Evolutionary conservation across 371 early-diverging fungal species (phyloP), one percentile per base, ranked within the genome.

Genomic region (Umbelopsis sp.): DNA sequence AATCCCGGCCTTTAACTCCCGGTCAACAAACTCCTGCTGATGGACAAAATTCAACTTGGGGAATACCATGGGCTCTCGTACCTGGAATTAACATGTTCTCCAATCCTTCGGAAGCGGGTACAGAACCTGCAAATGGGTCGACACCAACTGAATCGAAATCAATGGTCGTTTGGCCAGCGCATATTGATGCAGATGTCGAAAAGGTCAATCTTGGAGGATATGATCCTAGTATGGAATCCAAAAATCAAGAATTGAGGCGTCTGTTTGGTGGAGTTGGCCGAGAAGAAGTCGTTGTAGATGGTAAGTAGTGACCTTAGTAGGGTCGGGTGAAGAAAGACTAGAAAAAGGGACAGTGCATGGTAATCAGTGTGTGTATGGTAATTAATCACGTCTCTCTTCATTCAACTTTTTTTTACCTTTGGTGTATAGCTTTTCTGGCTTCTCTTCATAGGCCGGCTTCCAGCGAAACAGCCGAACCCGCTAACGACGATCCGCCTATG

Each of bases 1-100:
- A 35, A 38, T 25, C 24, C n/a, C 25, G 25, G 18, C 9, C 63
- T 32, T 4, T 7, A 7, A 12, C 70, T 51, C 11, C 38, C 4
- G 53, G 51, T 29, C 69, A 72, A 4, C 41, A 41, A 12, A 41
- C 1, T 41, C 41, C 12, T 68, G 38, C 65, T 51, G 50, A 63
- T 6, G 37, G 50, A 4, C 41, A 74, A 12, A 52, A 71, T 10
- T 20, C 72, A 0, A 68, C 80, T 1, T 83, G 84, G 84, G 84
- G 84, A 41, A 81, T 83, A 38, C 84, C 84, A 25, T 83, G 84
- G 84, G 76, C 77, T 12, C 68, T 81, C 20, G 80, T 83, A 4
- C 84, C 80, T 4, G 73, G 74, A 51, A 79, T 78, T 18, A 74
- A 71, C 52, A 74, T 72, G 3, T 63, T 78, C 18, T 71, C 73